Percentiles rank a stretch among this genome's conserved stretches.
These are phyloP conservation scores for Boletus sp. DNA, from an alignment of 1,284 basidiomycete genomes.

Conservation along the genomic window DNA sequence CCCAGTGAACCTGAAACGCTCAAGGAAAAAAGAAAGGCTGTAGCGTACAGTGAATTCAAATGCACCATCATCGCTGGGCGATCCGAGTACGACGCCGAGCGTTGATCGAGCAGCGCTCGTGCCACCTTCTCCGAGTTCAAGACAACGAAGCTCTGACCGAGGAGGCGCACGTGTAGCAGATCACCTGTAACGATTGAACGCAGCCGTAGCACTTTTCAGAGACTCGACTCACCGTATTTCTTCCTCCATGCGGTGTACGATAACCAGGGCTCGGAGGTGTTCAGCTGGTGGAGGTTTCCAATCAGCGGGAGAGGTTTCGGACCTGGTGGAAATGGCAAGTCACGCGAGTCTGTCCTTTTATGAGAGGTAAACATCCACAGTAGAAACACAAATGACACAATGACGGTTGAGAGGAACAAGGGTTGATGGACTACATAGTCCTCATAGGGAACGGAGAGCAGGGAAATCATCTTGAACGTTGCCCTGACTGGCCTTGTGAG, in stretches of 20 bases:
- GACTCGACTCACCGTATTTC: conserved; percentile 15
- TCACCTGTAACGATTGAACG: conserved; percentile 18
- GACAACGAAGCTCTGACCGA: conserved; percentile 23
- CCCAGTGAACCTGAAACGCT: neutral
- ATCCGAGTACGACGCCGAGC: conserved; percentile 26
- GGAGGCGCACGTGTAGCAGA: conserved; percentile 21
- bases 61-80: conserved; percentile 19
- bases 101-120: conserved; percentile 24
- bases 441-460: neutral
- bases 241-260: conserved; percentile 25
- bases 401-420: neutral
- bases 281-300: conserved; percentile 21
- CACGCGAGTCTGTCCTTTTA: neutral
- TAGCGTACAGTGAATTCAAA: conserved; percentile 16
- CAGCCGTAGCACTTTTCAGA: neutral
- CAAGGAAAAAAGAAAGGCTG: neutral
- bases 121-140: conserved; percentile 27
- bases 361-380: conserved; percentile 4
- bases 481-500: too few relatives aligned
- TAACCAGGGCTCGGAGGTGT: conserved; percentile 22
- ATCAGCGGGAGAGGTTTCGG: conserved; percentile 23
- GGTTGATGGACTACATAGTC: neutral
- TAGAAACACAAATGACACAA: conserved; percentile 2
- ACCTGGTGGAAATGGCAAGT: conserved; percentile 21
- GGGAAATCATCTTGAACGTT: neutral